These are phyloP conservation scores for Cercospora janseana DNA, from an alignment of 2,329 filamentous ascomycete genomes.

Conservation along the genomic window DNA sequence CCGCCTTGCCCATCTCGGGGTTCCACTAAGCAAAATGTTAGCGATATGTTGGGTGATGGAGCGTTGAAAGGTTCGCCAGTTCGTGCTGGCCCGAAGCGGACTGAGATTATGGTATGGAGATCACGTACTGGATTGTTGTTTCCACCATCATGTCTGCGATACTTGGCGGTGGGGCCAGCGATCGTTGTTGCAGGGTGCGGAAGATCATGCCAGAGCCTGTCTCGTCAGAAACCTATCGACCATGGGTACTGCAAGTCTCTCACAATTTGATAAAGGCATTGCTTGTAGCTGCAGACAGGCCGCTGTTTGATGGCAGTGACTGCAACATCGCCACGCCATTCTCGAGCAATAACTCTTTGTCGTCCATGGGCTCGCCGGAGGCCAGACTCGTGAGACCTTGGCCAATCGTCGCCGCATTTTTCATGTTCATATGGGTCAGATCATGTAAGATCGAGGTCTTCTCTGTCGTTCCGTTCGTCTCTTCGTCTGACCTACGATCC, in stretches of 20 bases:
- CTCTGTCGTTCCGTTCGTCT: slow-evolving; percentile 37
- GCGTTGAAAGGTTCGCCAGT: not conserved
- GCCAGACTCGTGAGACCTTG: slow-evolving; percentile 45
- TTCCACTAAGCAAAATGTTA: slow-evolving; percentile 1
- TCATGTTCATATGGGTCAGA: slow-evolving; percentile 41
- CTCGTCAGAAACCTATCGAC: not conserved
- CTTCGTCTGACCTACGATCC: slow-evolving; percentile 47
- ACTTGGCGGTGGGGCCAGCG: slow-evolving; percentile 48
- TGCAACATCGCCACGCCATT: slow-evolving; percentile 55
- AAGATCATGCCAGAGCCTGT: slow-evolving; percentile 50
- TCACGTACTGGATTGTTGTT: slow-evolving; percentile 44
- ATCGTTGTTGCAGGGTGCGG: slow-evolving; percentile 52
- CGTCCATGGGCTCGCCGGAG: slow-evolving; percentile 48
- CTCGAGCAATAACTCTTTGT: slow-evolving; percentile 51
- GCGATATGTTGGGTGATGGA: not conserved
- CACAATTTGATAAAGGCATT: slow-evolving; percentile 53
- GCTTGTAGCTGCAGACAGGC: slow-evolving; percentile 40
- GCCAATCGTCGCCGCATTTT: slow-evolving; percentile 42
- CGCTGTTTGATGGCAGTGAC: slow-evolving; percentile 45
- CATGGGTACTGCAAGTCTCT: not conserved
- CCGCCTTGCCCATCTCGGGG: slow-evolving; percentile 55
- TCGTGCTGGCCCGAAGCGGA: not conserved
- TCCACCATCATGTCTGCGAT: slow-evolving; percentile 44
- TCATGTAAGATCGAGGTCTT: slow-evolving; percentile 46
- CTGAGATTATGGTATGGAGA: not conserved